Percentiles rank a stretch among this genome's conserved stretches.
These are phyloP conservation scores for Glonium stellatum DNA, from an alignment of 495 filamentous ascomycete genomes.

Conservation along the genomic window DNA sequence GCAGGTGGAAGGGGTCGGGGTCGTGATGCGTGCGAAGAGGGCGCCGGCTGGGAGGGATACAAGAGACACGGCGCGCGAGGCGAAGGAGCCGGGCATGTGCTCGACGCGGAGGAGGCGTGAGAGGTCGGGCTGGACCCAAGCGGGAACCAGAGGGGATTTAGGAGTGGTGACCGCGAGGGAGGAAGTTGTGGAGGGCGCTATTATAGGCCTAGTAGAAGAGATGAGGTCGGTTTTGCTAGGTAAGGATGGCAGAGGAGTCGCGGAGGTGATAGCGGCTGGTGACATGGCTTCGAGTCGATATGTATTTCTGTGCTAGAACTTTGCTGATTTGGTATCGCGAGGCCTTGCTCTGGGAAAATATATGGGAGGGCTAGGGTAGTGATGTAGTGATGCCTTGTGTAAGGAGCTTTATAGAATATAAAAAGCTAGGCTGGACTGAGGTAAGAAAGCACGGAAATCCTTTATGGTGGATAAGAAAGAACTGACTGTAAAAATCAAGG, in stretches of 20 bases:
- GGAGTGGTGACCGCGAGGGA: neutral
- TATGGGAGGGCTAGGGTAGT: no score
- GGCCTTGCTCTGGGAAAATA: neutral
- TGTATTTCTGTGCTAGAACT: neutral
- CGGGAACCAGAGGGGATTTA: conserved; percentile 5
- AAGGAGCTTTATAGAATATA: no score
- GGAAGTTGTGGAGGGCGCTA: conserved; percentile 10
- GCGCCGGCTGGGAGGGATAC: conserved; percentile 56
- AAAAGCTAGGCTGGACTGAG: no score
- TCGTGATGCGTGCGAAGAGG: conserved; percentile 54
- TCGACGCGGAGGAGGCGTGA: conserved; percentile 45
- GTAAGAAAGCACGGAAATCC: no score
- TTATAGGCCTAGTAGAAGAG: conserved; percentile 13
- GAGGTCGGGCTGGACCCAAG: conserved; percentile 37
- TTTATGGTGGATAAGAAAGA: no score
- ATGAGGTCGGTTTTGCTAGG: neutral
- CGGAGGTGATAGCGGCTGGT: conserved; percentile 18
- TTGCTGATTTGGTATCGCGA: neutral
- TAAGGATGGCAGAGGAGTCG: conserved; percentile 3
- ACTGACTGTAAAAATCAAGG: neutral
- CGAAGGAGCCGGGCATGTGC: conserved; percentile 42
- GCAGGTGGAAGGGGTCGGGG: conserved; percentile 33
- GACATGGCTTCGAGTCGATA: conserved; percentile 5
- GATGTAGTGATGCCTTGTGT: no score
- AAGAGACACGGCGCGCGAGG: conserved; percentile 54